Conservation (phyloP, 371 early-diverging fungal genomes). For the Basidiobolus meristosporus region DNA sequence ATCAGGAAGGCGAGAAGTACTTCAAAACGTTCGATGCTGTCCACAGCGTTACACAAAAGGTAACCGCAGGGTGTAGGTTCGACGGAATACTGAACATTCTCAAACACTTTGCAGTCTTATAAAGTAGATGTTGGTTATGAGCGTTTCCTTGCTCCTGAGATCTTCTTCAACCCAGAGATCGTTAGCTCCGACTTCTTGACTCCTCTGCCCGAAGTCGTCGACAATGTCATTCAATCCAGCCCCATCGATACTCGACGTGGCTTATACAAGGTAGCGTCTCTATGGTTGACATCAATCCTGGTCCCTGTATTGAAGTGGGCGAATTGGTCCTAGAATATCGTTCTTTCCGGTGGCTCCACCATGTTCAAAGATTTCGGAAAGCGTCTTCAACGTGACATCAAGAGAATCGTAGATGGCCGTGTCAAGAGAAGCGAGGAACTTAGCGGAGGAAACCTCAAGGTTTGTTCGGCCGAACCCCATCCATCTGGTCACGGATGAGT, state of each 20-base stretch:
- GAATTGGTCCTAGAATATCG: constrained; percentile 56
- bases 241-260: constrained; percentile 95
- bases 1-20: constrained; percentile 71
- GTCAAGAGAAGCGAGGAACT: constrained; percentile 46
- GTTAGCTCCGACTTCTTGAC: constrained; percentile 90
- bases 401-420: constrained; percentile 70
- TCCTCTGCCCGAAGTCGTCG: constrained; percentile 88
- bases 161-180: constrained; percentile 97
- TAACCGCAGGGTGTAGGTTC: constrained; percentile 6
- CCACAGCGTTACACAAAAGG: constrained; percentile 72
- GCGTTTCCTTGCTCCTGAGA: constrained; percentile 94
- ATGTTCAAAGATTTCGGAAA: constrained; percentile 94
- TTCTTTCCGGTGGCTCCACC: constrained; percentile 93
- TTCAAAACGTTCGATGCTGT: constrained; percentile 68
- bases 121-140: constrained; percentile 92
- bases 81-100: background rate
- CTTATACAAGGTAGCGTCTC: constrained; percentile 55
- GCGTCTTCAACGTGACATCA: constrained; percentile 88
- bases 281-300: background rate
- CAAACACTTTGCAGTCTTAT: constrained; percentile 31
- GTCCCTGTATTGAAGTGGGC: background rate
- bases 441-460: constrained; percentile 41
- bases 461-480: constrained; percentile 2
- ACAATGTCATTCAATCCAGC: constrained; percentile 85
- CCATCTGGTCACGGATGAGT: background rate